Evolutionary conservation across 345 rosid genomes (phyloP), one percentile per base, ranked within the genome.

Genomic region (Bruguiera parviflora): DNA sequence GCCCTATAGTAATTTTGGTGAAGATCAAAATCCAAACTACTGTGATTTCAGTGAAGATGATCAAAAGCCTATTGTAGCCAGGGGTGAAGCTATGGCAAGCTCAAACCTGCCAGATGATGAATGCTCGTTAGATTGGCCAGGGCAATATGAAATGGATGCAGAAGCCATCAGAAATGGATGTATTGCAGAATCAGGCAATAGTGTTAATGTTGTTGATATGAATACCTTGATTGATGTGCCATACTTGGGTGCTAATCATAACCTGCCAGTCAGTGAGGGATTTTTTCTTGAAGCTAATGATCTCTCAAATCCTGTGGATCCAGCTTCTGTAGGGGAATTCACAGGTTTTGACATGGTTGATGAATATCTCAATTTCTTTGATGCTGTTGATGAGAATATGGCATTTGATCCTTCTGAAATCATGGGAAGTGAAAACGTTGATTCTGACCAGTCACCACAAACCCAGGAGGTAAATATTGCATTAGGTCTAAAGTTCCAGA

Each of bases 311-410:
- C 66, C 76, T 13, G 25, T 66, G 60, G 87, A 82, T 74, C 75
- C 77, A 39, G 82, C 81, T 60, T 49, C 84, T n/a, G 73, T 65
- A 6, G 73, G 49, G 22, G 80, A 68, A 53, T 31, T 65, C 51
- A 27, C 73, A 15, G 82, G 72, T 72, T 88, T 88, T 68, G 71
- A 84, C 78, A 58, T 81, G 74, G 58, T 81, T 70, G 96, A 84
- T 16, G 96, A 94, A 37, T 95, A 85, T 69, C 87, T 95, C 61
- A 84, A 78, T 58, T 87, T 87, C 80, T 80, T 68, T 43, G 92
- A 90, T 79, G 86, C 84, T 53, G 80, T 72, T 77, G 90, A 80
- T 66, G 90, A 73, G 49, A 57, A 77, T 60, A 57, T 81, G 81
- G 73, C 78, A 73, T 85, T 84, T 61, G 96, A 88, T 84, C 80